Evolutionary conservation across 2,329 filamentous ascomycete genomes (phyloP), one percentile per base, ranked within the genome.

Genomic region (Fusarium heterosporum): DNA sequence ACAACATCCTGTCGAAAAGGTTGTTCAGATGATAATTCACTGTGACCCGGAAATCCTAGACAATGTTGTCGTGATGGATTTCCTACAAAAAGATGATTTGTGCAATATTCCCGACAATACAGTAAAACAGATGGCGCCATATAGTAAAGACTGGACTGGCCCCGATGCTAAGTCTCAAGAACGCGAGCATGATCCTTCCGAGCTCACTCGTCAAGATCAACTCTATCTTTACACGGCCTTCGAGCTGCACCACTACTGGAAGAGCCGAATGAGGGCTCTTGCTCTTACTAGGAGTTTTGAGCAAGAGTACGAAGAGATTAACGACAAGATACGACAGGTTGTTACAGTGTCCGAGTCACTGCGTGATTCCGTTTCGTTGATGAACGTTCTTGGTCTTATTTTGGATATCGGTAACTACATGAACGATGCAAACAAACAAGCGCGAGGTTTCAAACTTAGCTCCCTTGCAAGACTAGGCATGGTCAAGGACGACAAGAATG

Each of bases 401-500:
- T 83, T 99, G 73, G 95, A 97, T 78, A 97, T 99, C 75, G 96
- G 96, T 78, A 99, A 99, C 79, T 99, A 97, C 85, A 99, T 99
- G 96, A 99, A 99, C 83, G 96, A 98, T 76, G 91, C 94, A 55
- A 98, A 97, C 81, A 99, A 99, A 82, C 96, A 98, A 80, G 96
- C 96, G 6, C 92, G 91, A 58, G 96, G 96, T 65, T 99, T 99
- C 89, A 99, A 99, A 83, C 88, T 99, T 14, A 96, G 93, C 75
- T 97, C 96, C 8, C 89, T 99, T 47, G 92, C 93, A 28, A 89
- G 96, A 55, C 83, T 99, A 55, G 94, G 91, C 63, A 98, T 99
- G 94, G 93, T 98, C 75, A 99, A 99, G 82, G 96, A 99, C 76
- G 93, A 97, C 82, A 97, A 97, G 85, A 99, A 99, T 78, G 92